Conservation (phyloP, 768 basidiomycete species). For the Calocybe cyanea region DNA sequence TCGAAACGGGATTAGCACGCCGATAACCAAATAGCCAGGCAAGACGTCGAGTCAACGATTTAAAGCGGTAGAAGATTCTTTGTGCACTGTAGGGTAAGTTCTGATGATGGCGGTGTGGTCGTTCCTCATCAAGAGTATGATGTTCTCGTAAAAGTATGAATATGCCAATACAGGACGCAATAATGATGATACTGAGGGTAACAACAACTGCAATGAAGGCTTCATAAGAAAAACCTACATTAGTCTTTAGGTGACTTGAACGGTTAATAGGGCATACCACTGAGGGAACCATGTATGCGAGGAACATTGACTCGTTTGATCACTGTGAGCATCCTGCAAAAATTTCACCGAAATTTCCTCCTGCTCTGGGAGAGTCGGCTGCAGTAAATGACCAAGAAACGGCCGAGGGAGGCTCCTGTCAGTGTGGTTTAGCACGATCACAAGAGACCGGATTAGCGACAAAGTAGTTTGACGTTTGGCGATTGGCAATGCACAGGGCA, state of each 20-base stretch:
- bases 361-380: no score
- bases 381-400: no score
- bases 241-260: no score
- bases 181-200: conserved; percentile 48
- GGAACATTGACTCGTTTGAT: conserved; percentile 33
- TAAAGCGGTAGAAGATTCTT: neutral
- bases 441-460: no score
- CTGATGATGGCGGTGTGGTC: conserved; percentile 25
- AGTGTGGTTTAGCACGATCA: no score
- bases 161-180: conserved; percentile 49
- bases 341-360: no score
- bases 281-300: conserved; percentile 46
- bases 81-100: conserved; percentile 9
- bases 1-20: neutral
- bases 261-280: conserved; percentile 32
- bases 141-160: conserved; percentile 54
- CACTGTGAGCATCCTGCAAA: conserved; percentile 4
- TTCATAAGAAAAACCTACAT: conserved; percentile 13
- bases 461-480: no score
- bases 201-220: conserved; percentile 65
- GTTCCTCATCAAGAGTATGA: conserved; percentile 36
- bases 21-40: conserved; percentile 2
- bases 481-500: no score
- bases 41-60: conserved; percentile 5
- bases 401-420: no score